phyloP scores from a whole-genome alignment of 2,329 filamentous ascomycete species.

The Cladorrhinum sp. region DNA sequence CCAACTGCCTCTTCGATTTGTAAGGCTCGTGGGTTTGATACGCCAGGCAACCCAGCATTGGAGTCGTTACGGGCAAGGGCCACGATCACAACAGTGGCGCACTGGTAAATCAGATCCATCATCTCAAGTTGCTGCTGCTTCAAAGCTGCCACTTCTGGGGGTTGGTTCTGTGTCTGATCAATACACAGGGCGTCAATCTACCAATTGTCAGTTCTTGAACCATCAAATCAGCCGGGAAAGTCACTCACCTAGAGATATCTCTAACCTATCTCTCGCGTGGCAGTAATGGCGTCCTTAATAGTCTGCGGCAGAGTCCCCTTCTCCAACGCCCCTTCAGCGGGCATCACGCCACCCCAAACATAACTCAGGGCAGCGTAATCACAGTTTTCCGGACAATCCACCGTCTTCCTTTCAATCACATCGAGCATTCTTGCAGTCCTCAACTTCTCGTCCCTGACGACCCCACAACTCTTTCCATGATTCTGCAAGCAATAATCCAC shows the following conservation, averaged over 20 bases:
- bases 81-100: slow-evolving; percentile 8
- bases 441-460: background rate
- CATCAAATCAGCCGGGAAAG: background rate
- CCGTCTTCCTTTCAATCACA: slow-evolving; percentile 1
- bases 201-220: background rate
- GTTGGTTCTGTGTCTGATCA: slow-evolving; percentile 11
- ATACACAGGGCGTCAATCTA: slow-evolving; percentile 16
- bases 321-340: background rate
- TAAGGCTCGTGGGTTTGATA: background rate
- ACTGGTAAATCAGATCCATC: slow-evolving; percentile 18
- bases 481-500: slow-evolving; percentile 4
- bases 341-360: slow-evolving; percentile 4
- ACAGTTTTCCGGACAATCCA: background rate
- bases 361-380: slow-evolving; percentile 11
- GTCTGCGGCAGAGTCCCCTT: slow-evolving; percentile 8
- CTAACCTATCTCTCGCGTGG: slow-evolving; percentile 6
- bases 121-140: slow-evolving; percentile 15
- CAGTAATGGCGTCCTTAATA: slow-evolving; percentile 15
- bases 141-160: background rate
- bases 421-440: slow-evolving; percentile 2
- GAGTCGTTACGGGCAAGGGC: slow-evolving; percentile 13
- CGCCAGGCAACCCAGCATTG: slow-evolving; percentile 10
- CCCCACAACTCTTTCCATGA: background rate
- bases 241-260: slow-evolving; percentile 14
- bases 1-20: slow-evolving; percentile 8